Conservation (phyloP, 371 early-diverging fungal genomes). For the Circinella minor region DNA sequence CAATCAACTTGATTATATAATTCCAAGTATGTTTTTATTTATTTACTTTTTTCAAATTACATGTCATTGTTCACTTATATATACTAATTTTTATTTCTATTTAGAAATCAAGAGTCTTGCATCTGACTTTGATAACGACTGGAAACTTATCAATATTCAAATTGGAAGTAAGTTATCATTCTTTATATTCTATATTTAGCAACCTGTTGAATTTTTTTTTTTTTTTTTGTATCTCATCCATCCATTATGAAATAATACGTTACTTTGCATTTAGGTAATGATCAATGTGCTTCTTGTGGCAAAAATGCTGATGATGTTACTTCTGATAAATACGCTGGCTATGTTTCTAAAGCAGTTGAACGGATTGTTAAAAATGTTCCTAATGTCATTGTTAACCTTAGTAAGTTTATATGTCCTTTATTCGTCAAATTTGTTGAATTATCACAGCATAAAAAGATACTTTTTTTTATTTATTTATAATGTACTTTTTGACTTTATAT, state of each 20-base stretch:
- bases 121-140: constrained; percentile 30
- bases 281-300: constrained; percentile 24
- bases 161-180: constrained; percentile 35
- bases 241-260: neutral
- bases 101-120: constrained; percentile 24
- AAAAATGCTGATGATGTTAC: constrained; percentile 1
- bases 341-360: constrained; percentile 15
- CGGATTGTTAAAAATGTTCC: constrained; percentile 16
- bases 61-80: neutral
- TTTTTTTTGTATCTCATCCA: neutral
- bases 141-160: constrained; percentile 50
- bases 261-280: constrained; percentile 13
- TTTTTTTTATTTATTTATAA: neutral
- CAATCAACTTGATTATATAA: constrained; percentile 39
- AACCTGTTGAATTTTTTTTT: too few species aligned
- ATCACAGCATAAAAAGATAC: neutral
- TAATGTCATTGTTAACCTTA: constrained; percentile 13
- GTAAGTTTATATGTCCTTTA: neutral
- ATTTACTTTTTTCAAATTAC: too few species aligned
- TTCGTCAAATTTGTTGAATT: neutral
- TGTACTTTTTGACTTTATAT: neutral
- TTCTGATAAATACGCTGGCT: constrained; percentile 11
- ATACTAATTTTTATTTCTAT: neutral
- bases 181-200: too few species aligned
- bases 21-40: constrained; percentile 24